These are phyloP conservation scores for Eurotiales sp. DNA, from an alignment of 2,329 filamentous ascomycete species.

Conservation along the genomic window DNA sequence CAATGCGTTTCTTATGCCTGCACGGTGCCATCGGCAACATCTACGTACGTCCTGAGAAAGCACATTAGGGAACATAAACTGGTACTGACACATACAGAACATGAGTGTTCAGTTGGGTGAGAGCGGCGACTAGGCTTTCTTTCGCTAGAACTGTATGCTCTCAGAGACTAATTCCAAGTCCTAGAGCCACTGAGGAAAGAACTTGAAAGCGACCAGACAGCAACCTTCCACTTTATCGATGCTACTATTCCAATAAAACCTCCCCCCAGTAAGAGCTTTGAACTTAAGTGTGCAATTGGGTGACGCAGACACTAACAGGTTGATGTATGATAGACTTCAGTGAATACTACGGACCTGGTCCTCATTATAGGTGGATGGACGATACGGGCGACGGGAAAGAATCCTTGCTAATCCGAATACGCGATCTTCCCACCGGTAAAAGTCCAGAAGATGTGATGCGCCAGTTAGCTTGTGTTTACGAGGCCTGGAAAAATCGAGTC, in stretches of 20 bases:
- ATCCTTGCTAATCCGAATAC: slow-evolving; percentile 10
- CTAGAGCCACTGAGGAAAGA: slow-evolving; percentile 11
- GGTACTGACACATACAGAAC: slow-evolving; percentile 5
- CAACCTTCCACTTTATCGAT: slow-evolving; percentile 10
- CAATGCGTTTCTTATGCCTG: slow-evolving; percentile 26
- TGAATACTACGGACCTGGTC: slow-evolving; percentile 11
- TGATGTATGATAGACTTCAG: background rate
- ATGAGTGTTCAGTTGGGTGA: slow-evolving; percentile 12
- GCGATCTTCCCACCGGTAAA: slow-evolving; percentile 16
- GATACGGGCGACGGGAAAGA: slow-evolving; percentile 4
- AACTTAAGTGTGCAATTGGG: too few species aligned
- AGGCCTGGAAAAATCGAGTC: slow-evolving; percentile 20
- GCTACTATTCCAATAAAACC: slow-evolving; percentile 2
- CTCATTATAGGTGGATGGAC: slow-evolving; percentile 14
- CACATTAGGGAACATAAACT: background rate
- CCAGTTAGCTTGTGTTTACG: slow-evolving; percentile 16
- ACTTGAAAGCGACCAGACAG: slow-evolving; percentile 1
- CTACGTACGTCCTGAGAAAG: slow-evolving; percentile 19
- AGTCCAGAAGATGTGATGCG: slow-evolving; percentile 16
- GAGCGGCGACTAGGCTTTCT: background rate
- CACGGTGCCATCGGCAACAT: slow-evolving; percentile 28
- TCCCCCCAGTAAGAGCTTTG: slow-evolving; percentile 21
- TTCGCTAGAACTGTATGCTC: background rate
- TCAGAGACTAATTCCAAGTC: background rate
- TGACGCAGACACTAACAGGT: too few species aligned